A percentile compares a stretch with the other conserved stretches of the same genome.
Evolutionary conservation across 805 yeast genomes (phyloP).

Genomic region (Saturnispora saitoi): DNA sequence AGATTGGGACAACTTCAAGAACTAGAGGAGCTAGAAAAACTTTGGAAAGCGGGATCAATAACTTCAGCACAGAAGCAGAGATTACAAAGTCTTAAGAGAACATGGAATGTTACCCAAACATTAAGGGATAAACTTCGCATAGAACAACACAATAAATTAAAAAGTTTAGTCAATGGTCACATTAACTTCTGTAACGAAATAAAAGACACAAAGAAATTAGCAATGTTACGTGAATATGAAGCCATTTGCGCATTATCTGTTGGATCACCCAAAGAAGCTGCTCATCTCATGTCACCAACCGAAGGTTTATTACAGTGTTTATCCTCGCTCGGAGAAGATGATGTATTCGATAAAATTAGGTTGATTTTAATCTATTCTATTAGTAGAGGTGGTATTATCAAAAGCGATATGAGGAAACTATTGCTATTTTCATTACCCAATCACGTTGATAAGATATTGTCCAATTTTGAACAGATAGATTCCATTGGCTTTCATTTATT

Average conservation of each 20-base stretch:
- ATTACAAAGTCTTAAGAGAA: conserved; percentile 3
- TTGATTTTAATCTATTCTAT: conserved; percentile 66
- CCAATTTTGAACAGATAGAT: conserved; percentile 49
- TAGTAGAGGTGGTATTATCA: conserved; percentile 74
- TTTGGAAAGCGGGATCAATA: conserved; percentile 3
- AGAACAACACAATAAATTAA: conserved; percentile 4
- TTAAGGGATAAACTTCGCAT: conserved; percentile 5
- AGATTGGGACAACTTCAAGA: conserved; percentile 7
- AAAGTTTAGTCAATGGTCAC: conserved; percentile 8
- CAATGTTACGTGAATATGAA: conserved; percentile 7
- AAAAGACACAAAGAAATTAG: conserved; percentile 3
- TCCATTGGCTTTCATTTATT: conserved; percentile 29
- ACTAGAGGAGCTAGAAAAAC: conserved; percentile 2
- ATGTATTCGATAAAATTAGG: conserved; percentile 59
- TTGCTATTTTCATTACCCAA: conserved; percentile 41
- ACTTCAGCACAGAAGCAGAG: conserved; percentile 5
- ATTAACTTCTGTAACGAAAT: conserved; percentile 9
- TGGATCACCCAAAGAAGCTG: conserved; percentile 5
- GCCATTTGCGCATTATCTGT: conserved; percentile 6
- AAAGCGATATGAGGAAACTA: conserved; percentile 63
- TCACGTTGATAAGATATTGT: conserved; percentile 33
- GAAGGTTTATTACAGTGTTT: conserved; percentile 53
- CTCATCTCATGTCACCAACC: conserved; percentile 33
- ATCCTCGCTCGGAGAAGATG: conserved; percentile 29
- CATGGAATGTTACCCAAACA: conserved; percentile 8